These are phyloP conservation scores for Pelargonium hybrid DNA, from an alignment of 441 rosid species.

Conservation along the genomic window DNA sequence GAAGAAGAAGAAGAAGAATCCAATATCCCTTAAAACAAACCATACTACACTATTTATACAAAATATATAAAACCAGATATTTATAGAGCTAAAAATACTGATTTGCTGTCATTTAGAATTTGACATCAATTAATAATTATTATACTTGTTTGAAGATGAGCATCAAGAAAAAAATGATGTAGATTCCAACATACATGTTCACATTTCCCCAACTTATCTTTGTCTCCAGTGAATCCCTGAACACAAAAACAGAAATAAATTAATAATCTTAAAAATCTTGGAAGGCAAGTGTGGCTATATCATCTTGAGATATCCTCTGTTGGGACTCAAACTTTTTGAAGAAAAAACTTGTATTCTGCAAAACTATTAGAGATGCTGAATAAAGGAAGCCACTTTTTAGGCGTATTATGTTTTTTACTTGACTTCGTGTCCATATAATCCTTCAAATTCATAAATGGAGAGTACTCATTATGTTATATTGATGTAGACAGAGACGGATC, in stretches of 20 bases:
- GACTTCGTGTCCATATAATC: too few species aligned
- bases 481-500: too few species aligned
- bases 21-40: too few species aligned
- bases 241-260: constrained; percentile 3
- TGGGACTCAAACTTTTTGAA: not conserved
- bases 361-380: not conserved
- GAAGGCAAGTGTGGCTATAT: not conserved
- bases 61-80: too few species aligned
- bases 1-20: too few species aligned
- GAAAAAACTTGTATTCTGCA: not conserved
- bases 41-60: too few species aligned
- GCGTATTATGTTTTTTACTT: too few species aligned
- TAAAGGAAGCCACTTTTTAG: not conserved
- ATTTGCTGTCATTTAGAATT: not conserved
- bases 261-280: not conserved
- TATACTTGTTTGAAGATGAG: not conserved
- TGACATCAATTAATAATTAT: not conserved
- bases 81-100: not conserved
- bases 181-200: constrained; percentile 51
- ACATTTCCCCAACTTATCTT: constrained; percentile 77
- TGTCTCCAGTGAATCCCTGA: constrained; percentile 68
- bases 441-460: not conserved
- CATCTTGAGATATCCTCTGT: not conserved
- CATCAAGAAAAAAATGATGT: not conserved
- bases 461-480: not conserved